A percentile compares a stretch with the other conserved stretches of the same genome.
Conservation (phyloP, 2,329 filamentous ascomycete species). For the Microcyclosporella mali region DNA sequence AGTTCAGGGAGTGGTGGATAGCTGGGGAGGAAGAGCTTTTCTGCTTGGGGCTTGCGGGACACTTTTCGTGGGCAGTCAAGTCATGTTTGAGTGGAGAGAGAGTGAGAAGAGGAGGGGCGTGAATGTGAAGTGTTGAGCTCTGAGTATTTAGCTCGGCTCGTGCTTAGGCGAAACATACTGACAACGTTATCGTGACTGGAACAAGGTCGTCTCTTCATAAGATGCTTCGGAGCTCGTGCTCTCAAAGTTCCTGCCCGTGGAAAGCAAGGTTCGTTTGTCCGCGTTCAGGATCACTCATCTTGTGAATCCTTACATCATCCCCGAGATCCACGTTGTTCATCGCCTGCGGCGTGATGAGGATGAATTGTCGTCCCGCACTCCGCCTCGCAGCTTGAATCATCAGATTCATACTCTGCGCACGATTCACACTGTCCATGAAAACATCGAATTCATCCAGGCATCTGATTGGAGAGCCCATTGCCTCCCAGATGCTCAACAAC, state of each 20-base stretch:
- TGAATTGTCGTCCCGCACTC: constrained; percentile 86
- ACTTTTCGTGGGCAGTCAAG: constrained; percentile 77
- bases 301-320: constrained; percentile 72
- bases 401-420: constrained; percentile 87
- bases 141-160: too few relatives aligned
- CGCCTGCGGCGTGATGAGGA: constrained; percentile 90
- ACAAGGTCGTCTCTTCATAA: too few relatives aligned
- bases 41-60: constrained; percentile 63
- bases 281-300: constrained; percentile 32
- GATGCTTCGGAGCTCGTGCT: too few relatives aligned
- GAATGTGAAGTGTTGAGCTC: constrained; percentile 65
- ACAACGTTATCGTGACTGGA: too few relatives aligned
- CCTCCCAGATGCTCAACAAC: constrained; percentile 89
- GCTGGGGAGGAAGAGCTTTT: constrained; percentile 69
- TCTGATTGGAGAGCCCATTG: constrained; percentile 90
- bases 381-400: constrained; percentile 81
- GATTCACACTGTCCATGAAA: constrained; percentile 97
- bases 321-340: constrained; percentile 55
- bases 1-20: constrained; percentile 66
- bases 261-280: constrained; percentile 10
- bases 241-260: neutral
- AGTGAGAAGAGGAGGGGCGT: constrained; percentile 76
- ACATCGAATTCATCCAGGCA: constrained; percentile 98
- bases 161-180: too few relatives aligned
- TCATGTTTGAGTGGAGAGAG: constrained; percentile 96